Percentiles rank a stretch among this genome's conserved stretches.
Conservation (phyloP, 2,329 filamentous ascomycete genomes). For the Periconia sp. region DNA sequence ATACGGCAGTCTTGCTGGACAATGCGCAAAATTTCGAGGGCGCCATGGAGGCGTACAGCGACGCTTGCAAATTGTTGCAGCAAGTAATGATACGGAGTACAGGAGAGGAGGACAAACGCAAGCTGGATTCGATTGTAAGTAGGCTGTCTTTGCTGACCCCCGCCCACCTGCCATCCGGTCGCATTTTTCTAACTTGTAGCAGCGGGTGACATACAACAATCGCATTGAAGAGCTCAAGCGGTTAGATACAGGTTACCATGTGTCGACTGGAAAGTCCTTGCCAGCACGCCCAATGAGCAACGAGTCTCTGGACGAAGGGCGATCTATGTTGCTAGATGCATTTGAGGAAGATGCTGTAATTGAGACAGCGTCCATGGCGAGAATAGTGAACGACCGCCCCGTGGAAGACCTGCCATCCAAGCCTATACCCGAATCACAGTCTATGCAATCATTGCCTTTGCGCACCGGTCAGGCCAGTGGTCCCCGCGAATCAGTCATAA, state of each 20-base stretch:
- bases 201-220: slow-evolving; percentile 87
- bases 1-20: slow-evolving; percentile 91
- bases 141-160: background rate
- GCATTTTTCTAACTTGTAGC: background rate
- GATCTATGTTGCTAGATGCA: slow-evolving; percentile 38
- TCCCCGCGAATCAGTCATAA: slow-evolving; percentile 43
- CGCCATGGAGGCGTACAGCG: slow-evolving; percentile 84
- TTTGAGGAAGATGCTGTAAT: slow-evolving; percentile 47
- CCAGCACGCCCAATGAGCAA: slow-evolving; percentile 70
- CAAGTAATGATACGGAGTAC: slow-evolving; percentile 84
- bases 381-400: slow-evolving; percentile 51
- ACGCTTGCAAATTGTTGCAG: slow-evolving; percentile 85
- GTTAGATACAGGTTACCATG: slow-evolving; percentile 60
- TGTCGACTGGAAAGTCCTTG: slow-evolving; percentile 68
- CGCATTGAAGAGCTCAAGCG: slow-evolving; percentile 85
- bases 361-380: slow-evolving; percentile 57
- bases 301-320: slow-evolving; percentile 49
- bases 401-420: slow-evolving; percentile 22
- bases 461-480: slow-evolving; percentile 28
- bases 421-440: slow-evolving; percentile 22
- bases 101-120: slow-evolving; percentile 82
- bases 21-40: slow-evolving; percentile 95
- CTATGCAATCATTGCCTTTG: slow-evolving; percentile 32
- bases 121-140: slow-evolving; percentile 90
- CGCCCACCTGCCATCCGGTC: background rate